Conservation (phyloP, 2,329 filamentous ascomycete genomes). For the Xylaria sp. region DNA sequence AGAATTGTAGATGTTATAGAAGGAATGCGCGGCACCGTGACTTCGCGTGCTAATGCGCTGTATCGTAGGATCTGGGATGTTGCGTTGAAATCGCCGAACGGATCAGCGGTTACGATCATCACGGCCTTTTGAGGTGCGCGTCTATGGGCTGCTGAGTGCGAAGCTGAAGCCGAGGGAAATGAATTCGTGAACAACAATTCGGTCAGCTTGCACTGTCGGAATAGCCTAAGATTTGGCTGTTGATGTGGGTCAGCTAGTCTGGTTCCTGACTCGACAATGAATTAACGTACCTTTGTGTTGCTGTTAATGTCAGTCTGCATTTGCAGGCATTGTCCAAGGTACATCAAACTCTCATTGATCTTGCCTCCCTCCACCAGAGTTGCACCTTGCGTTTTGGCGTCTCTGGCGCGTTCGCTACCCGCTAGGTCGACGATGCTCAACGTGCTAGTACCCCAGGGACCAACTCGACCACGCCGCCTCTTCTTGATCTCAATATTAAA, state of each 20-base stretch:
- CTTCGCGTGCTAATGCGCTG: constrained; percentile 89
- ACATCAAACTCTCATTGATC: constrained; percentile 99
- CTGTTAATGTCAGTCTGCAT: constrained; percentile 86
- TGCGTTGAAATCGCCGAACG: constrained; percentile 92
- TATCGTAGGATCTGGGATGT: constrained; percentile 97
- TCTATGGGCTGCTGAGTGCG: constrained; percentile 57
- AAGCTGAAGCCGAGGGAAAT: constrained; percentile 72
- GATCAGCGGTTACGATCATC: constrained; percentile 97
- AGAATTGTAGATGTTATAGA: constrained; percentile 80
- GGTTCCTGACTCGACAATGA: not conserved
- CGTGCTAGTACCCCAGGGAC: constrained; percentile 78
- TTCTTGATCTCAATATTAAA: constrained; percentile 97
- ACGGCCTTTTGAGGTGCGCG: constrained; percentile 85
- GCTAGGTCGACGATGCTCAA: constrained; percentile 92
- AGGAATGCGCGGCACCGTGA: constrained; percentile 89
- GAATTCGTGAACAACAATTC: constrained; percentile 90
- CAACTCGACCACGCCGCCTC: constrained; percentile 62
- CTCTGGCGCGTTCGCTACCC: constrained; percentile 90
- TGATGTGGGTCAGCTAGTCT: constrained; percentile 24
- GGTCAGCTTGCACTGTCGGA: constrained; percentile 85
- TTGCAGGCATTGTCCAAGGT: constrained; percentile 94
- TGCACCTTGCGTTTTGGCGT: constrained; percentile 92
- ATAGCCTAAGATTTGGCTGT: constrained; percentile 78
- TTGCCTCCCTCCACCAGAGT: constrained; percentile 96
- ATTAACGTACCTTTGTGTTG: constrained; percentile 72